Base-by-base conservation (phyloP, 306 rosid genomes). In the Argentina anserina region DNA sequence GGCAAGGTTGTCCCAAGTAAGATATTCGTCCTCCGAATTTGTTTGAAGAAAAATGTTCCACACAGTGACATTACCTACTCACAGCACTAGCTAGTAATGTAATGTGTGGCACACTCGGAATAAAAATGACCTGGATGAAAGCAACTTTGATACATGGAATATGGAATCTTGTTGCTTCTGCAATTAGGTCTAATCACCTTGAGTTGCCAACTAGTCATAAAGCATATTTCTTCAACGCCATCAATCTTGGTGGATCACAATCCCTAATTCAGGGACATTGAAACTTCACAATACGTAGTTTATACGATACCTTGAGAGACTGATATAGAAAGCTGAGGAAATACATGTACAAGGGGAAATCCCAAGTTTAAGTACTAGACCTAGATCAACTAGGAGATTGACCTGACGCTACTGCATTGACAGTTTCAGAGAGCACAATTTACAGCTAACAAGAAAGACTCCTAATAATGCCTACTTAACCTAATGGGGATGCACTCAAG, bases 401-500 rank as follows among this genome's bases (percentile, higher is more conserved):
- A 63, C 55, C 55, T 9, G 56, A 29, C 58, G 26, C 46, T 41
- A 77, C 77, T 28, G 47, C 65, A 60, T 68, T 34, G 42, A 42
- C 31, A 20, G 39, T 33, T 31, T 50, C 67, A 69, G 69, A 76
- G 82, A 81, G 83, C 84, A 71, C 64, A 73, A 43, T 70, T 82
- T 72, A 76, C 77, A 52, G 70, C 76, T 70, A 78, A 67, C 59
- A 49, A 23, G 65, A 46, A 67, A 59, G 77, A 77, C 76, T 55
- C 72, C 88, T 85, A 61, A 72, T 41, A 34, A 13, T 34, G 20
- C 42, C 70, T 61, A 31, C 33, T 67, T 69, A 39, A 31, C 72
- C 71, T 74, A 61, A 71, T 31, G 34, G 79, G 79, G 18, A 69
- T 52, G 1, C 70, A 43, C 75, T 89, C 84, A 93, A 69, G 96